A percentile compares a stretch with the other conserved stretches of the same genome.
phyloP scores from a whole-genome alignment of 768 basidiomycete species.

The Chalciporus sphaerocephalus region DNA sequence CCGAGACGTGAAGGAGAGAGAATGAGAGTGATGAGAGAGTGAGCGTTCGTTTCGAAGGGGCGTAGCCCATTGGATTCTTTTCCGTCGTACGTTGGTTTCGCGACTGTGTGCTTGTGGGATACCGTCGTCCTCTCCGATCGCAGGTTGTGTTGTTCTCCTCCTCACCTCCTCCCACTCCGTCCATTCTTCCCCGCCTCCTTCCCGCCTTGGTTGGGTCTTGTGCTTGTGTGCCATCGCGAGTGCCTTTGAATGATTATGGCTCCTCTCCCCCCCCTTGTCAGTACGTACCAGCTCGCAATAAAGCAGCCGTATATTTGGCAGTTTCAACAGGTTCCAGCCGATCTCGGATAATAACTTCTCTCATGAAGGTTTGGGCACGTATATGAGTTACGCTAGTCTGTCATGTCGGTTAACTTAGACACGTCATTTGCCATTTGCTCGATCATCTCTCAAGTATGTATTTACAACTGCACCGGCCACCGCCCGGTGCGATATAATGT shows the following conservation, averaged over 20 bases:
- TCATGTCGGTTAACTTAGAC: conserved; percentile 7
- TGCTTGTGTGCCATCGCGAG: conserved; percentile 17
- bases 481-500: too few species aligned
- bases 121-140: too few species aligned
- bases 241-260: conserved; percentile 14
- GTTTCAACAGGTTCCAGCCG: conserved; percentile 1
- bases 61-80: conserved; percentile 1
- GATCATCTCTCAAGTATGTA: too few species aligned
- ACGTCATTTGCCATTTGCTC: neutral
- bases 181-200: neutral
- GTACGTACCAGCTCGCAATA: conserved; percentile 22
- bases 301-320: conserved; percentile 18
- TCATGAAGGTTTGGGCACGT: neutral
- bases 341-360: conserved; percentile 9
- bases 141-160: neutral
- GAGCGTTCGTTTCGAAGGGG: neutral
- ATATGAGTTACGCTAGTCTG: too few species aligned
- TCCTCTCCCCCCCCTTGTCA: conserved; percentile 12
- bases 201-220: conserved; percentile 17
- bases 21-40: neutral
- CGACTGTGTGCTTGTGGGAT: conserved; percentile 5
- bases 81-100: conserved; percentile 6
- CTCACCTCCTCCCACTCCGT: neutral
- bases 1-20: conserved; percentile 2
- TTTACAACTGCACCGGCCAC: too few species aligned